Conservation (phyloP, 2,329 filamentous ascomycete species). For the Claviceps fusiformis region DNA sequence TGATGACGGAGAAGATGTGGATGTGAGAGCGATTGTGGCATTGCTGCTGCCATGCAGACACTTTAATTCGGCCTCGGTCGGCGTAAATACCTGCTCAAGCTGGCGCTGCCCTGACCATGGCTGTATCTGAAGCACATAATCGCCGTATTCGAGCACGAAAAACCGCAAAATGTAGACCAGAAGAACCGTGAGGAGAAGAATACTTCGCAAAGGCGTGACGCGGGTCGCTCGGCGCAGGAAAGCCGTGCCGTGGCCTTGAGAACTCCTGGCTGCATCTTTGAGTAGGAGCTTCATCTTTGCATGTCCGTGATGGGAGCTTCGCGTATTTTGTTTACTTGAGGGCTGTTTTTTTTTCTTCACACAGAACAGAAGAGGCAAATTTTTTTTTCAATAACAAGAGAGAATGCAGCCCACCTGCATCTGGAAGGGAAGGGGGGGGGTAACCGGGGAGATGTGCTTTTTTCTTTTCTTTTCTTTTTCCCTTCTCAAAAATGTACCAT, state of each 20-base stretch:
- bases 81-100: slow-evolving; percentile 7
- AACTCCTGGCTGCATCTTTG: background rate
- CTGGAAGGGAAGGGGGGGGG: background rate
- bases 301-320: background rate
- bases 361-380: background rate
- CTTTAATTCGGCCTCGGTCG: slow-evolving; percentile 6
- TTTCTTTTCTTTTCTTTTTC: no score
- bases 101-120: slow-evolving; percentile 5
- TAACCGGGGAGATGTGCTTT: background rate
- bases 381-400: background rate
- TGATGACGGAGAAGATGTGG: background rate
- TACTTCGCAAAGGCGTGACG: background rate
- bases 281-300: background rate
- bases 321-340: background rate
- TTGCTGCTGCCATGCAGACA: slow-evolving; percentile 4
- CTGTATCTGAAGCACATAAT: slow-evolving; percentile 5
- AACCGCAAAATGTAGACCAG: background rate
- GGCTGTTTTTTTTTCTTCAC: background rate
- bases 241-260: background rate
- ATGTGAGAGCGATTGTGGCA: no score
- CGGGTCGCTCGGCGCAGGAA: background rate
- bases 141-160: background rate
- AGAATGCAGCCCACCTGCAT: no score
- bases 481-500: no score
- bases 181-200: background rate